Base-by-base conservation (phyloP, 495 filamentous ascomycete species). In the Staphylotrichum tortipilum region DNA sequence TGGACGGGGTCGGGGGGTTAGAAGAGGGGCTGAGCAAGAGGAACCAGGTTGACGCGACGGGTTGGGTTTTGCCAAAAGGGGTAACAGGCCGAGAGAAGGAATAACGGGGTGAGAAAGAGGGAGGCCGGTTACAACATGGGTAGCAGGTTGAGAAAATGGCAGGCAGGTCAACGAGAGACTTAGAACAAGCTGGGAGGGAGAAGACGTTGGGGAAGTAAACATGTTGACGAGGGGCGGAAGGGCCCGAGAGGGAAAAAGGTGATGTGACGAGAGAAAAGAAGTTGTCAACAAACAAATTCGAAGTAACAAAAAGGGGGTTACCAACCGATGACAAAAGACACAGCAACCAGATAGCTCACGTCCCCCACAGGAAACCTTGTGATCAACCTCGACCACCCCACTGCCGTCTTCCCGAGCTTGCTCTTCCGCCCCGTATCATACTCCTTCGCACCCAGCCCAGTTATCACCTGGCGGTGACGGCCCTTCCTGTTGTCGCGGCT, bases 401-500 rank as follows among this genome's bases (percentile, higher is more conserved):
- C 55, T 15, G 64, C 34, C 4, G 71, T 68, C n/a, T 63, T 67
- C 22, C 44, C 58, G 2, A 70, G 17, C 19, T 21, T 29, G 11
- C 23, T 10, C 2, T 42, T 9, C 1, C n/a, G n/a, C n/a, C n/a
- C n/a, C n/a, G n/a, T n/a, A n/a, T n/a, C n/a, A n/a, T n/a, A n/a
- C 37, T 17, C 40, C 42, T 10, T 8, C 17, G 10, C 26, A 10
- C 6, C 26, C 26, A 28, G 26, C 10, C 66, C 59, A 7, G 70
- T 64, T 41, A 86, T 62, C 3, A 70, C 50, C 1, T 84, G 57
- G 14, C 78, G 68, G 63, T 86, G 83, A 15, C 84, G 71, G 19
- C 83, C 68, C 26, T 86, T 87, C 35, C 83, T 72, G 58, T 84
- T 85, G 61, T 87, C 82, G n/a, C 84, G 75, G 35, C 81, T 81